Base-by-base conservation (phyloP, 1,139 yeast species). In the Hemisphaericaspora lyxosophila region DNA sequence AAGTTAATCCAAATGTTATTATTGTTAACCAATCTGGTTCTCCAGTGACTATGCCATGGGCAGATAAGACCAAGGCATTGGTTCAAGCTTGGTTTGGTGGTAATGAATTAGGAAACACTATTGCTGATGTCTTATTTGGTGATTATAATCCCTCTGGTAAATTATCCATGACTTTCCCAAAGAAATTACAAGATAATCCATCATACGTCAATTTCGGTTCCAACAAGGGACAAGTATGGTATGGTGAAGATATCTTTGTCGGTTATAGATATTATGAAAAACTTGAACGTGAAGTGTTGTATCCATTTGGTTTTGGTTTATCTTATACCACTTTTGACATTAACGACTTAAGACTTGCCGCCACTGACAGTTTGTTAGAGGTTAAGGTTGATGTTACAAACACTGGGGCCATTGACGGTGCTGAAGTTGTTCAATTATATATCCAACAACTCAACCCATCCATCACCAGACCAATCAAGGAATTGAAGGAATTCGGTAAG, bases 11-110 rank as follows among this genome's bases (percentile, higher is more conserved):
- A 27, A 74, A 78, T 50, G 67, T 74, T 7, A 70, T 77, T 16
- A 62, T 79, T 33, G 82, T 79, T 18, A 72, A 76, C 56, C 84
- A 79, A 54, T 70, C 81, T 3, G 85, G 85, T 38, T 68, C 82
- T 8, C 85, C 86, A 1, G 83, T 80, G 20, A 64, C 73, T 25
- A 64, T 80, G 69, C 81, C 82, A 22, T 79, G 84, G 82, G 53
- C 64, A 11, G 57, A 66, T 28, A 54, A 70, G 17, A 75, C 70
- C 13, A 66, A 64, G 39, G 75, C 75, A 4, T 49, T 79, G 27
- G 58, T 79, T 6, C 84, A 80, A 41, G 78, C 67, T 7, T 65
- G 71, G 71, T 65, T 57, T 41, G 70, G 70, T 5, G 70, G 70
- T 34, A 59, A 54, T 39, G 60, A 49, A 47, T 35, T 52, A 38